phyloP scores from a whole-genome alignment of 805 yeast genomes.

The Ogataea allantospora region DNA sequence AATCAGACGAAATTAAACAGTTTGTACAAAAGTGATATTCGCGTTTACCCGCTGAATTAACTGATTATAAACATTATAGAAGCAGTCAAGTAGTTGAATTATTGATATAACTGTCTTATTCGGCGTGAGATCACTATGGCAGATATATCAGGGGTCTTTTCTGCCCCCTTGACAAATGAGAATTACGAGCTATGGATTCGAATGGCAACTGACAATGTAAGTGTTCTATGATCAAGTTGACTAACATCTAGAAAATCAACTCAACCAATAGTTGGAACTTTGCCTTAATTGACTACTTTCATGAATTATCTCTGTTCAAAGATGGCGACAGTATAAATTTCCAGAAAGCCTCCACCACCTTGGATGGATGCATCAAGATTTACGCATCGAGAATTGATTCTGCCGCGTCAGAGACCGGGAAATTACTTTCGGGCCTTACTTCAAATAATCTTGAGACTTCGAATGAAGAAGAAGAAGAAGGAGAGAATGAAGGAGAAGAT shows the following conservation, averaged over 20 bases:
- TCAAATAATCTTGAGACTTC: constrained; percentile 27
- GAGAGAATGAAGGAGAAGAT: constrained; percentile 25
- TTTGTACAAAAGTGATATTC: neutral
- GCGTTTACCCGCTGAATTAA: neutral
- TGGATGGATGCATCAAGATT: constrained; percentile 93
- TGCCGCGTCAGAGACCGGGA: constrained; percentile 87
- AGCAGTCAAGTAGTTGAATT: too few species aligned
- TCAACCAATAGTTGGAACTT: constrained; percentile 86
- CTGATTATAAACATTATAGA: neutral
- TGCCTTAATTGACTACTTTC: constrained; percentile 88
- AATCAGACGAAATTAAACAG: neutral
- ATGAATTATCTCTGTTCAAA: constrained; percentile 70
- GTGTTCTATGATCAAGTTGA: constrained; percentile 7
- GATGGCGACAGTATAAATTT: constrained; percentile 83
- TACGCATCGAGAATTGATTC: constrained; percentile 90
- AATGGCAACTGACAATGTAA: constrained; percentile 67
- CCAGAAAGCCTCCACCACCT: constrained; percentile 85
- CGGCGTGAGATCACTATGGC: constrained; percentile 13
- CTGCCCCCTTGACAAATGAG: constrained; percentile 33
- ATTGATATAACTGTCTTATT: neutral
- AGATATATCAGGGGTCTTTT: constrained; percentile 17
- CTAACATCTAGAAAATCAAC: constrained; percentile 55
- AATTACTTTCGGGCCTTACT: constrained; percentile 53
- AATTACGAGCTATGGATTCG: constrained; percentile 80
- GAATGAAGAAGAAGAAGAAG: constrained; percentile 20